Evolutionary conservation across 164 flowering plant genomes (phyloP), one percentile per base, ranked within the genome.

Genomic region (Warburgia ugandensis): DNA sequence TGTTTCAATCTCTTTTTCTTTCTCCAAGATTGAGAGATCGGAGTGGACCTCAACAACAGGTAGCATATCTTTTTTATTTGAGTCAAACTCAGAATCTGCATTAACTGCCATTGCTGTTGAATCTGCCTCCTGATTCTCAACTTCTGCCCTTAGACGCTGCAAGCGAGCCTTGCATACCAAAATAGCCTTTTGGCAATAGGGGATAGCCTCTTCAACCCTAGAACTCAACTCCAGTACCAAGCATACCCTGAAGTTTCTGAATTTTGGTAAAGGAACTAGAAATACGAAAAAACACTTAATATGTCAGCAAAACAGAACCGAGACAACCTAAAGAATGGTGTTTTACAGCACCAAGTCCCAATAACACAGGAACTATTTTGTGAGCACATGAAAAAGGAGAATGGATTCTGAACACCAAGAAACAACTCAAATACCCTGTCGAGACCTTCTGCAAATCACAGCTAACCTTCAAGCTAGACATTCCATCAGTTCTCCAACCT

Each of bases 161-260:
- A 79, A 45, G 48, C 84, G 66, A 25, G 87, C 72, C 57, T 77
- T 79, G 74, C 97, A 89, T 48, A 75, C 45, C 28, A 92, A 80
- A 52, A 86, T 73, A 37, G 96, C 96, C 60, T 71, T 84, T 68
- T 89, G 64, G 59, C 97, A 94, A 52, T 79, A 86, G 22, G 89
- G 80, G 56, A 89, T 70, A 52, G 92, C 94, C 58, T 94, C 96
- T 49, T 73, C 61, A 49, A 81, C 74, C 74, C 69, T 80, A 13
- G 79, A 64, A 21, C 86, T 96, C 69, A 84, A 67, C 63, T 94
- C 97, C 52, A 94, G 55, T 44, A 81, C 84, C 75, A 94, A 67
- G 58, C 94, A 86, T 58, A 89, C 73, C 52, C 94, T 76, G 48
- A 94, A 94, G 59, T 89, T 83, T 72, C 99, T 94, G 72, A 17